These are phyloP conservation scores for Ophiocordyceps sinensis DNA, from an alignment of 2,329 filamentous ascomycete species.

Conservation along the genomic window DNA sequence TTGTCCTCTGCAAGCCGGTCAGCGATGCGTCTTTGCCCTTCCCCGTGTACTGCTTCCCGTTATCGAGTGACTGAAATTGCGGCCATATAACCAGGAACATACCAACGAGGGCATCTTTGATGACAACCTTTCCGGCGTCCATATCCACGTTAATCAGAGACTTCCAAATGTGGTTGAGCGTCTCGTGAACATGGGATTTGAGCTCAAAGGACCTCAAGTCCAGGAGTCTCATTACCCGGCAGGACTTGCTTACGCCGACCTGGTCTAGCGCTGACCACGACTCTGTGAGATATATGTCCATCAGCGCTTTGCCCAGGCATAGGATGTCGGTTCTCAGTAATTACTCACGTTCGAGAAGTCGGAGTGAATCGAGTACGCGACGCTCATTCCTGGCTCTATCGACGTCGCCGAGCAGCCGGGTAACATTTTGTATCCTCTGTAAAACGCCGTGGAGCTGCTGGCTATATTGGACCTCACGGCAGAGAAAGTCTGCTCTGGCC, in stretches of 20 bases:
- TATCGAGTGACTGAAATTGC: neutral
- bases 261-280: constrained; percentile 42
- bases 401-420: constrained; percentile 46
- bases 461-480: constrained; percentile 43
- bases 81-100: constrained; percentile 4
- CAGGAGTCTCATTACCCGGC: constrained; percentile 50
- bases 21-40: constrained; percentile 3
- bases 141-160: constrained; percentile 49
- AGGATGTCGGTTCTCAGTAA: neutral
- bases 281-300: constrained; percentile 24
- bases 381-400: constrained; percentile 40
- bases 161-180: constrained; percentile 58
- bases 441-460: constrained; percentile 38
- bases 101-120: constrained; percentile 40
- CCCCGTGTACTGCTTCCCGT: neutral
- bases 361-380: constrained; percentile 41
- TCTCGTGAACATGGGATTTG: constrained; percentile 49
- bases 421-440: constrained; percentile 38
- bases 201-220: constrained; percentile 51
- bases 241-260: constrained; percentile 46
- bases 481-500: constrained; percentile 40
- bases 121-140: constrained; percentile 36
- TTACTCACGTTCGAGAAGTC: constrained; percentile 39
- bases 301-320: neutral
- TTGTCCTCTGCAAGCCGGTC: constrained; percentile 25